phyloP scores from a whole-genome alignment of 2,329 filamentous ascomycete genomes.

The Alternaria burnsii region DNA sequence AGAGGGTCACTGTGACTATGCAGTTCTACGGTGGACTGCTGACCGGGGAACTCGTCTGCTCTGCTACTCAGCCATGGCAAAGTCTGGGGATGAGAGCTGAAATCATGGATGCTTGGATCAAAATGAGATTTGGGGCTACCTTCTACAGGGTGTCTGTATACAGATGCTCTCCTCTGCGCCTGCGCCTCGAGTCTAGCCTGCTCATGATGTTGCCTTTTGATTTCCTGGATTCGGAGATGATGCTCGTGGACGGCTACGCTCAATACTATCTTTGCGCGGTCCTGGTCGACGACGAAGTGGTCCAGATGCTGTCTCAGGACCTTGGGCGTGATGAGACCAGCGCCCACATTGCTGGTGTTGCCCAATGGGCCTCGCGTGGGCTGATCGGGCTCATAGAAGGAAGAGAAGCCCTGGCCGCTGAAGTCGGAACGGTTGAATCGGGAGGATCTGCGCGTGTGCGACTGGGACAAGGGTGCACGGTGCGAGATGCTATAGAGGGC shows the following conservation, averaged over 20 bases:
- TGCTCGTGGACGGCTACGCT: slow-evolving; percentile 96
- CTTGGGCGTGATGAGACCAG: slow-evolving; percentile 67
- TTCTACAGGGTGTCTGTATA: slow-evolving; percentile 78
- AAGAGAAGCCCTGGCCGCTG: slow-evolving; percentile 68
- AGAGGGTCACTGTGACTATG: slow-evolving; percentile 23
- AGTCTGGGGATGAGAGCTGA: slow-evolving; percentile 12
- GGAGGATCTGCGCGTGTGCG: slow-evolving; percentile 46
- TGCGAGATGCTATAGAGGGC: slow-evolving; percentile 41
- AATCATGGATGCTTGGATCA: slow-evolving; percentile 9
- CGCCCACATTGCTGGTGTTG: slow-evolving; percentile 65
- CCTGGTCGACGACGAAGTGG: slow-evolving; percentile 95
- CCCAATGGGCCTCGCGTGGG: slow-evolving; percentile 71
- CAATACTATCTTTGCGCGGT: slow-evolving; percentile 91
- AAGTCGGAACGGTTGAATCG: slow-evolving; percentile 69
- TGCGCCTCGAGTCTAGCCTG: slow-evolving; percentile 77
- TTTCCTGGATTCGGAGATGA: slow-evolving; percentile 84
- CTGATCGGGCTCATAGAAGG: slow-evolving; percentile 68
- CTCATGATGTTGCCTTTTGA: slow-evolving; percentile 79
- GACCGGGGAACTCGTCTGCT: slow-evolving; percentile 69
- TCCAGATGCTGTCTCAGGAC: slow-evolving; percentile 88
- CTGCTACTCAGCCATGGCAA: slow-evolving; percentile 34
- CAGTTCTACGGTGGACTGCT: slow-evolving; percentile 61
- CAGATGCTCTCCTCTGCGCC: slow-evolving; percentile 73
- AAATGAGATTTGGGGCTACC: slow-evolving; percentile 57
- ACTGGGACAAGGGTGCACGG: slow-evolving; percentile 18